Conservation (phyloP, 495 filamentous ascomycete genomes). For the Mytilinidion resinicola region DNA sequence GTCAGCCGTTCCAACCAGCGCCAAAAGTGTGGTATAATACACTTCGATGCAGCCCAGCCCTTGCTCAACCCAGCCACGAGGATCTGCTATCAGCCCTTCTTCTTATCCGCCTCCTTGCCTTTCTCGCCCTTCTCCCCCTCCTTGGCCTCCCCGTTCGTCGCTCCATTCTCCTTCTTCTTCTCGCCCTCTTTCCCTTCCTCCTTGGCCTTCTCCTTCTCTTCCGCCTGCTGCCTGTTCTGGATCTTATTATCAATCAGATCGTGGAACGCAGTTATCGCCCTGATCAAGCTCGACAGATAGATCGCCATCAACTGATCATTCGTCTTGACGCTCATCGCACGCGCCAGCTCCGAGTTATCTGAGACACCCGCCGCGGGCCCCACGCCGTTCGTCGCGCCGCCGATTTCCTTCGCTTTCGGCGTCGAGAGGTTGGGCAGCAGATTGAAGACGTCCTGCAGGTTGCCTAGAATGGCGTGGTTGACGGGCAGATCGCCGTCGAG, state of each 20-base stretch:
- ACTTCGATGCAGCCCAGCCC: background rate
- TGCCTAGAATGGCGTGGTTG: conserved; percentile 95
- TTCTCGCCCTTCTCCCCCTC: conserved; percentile 59
- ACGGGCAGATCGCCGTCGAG: conserved; percentile 85
- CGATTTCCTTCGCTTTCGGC: conserved; percentile 48
- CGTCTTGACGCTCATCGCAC: conserved; percentile 97
- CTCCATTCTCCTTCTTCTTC: conserved; percentile 49
- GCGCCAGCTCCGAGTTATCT: conserved; percentile 74
- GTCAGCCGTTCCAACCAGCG: background rate
- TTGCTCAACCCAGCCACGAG: background rate
- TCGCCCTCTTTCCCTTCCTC: conserved; percentile 53
- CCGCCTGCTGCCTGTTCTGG: conserved; percentile 93
- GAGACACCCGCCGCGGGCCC: conserved; percentile 41
- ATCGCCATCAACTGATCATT: conserved; percentile 99
- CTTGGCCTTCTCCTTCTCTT: conserved; percentile 84
- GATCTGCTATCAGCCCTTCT: conserved; percentile 27
- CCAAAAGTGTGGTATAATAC: conserved; percentile 7
- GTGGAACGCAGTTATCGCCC: conserved; percentile 97
- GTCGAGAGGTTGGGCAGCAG: conserved; percentile 93
- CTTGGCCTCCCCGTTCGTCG: conserved; percentile 49
- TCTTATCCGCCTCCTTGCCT: conserved; percentile 49
- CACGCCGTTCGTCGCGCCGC: conserved; percentile 37
- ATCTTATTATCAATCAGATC: conserved; percentile 99
- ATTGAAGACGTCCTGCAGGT: conserved; percentile 98
- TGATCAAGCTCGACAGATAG: conserved; percentile 91